Evolutionary conservation across 352 stramenopile species (phyloP).

Genomic region (Globisporangium splendens): DNA sequence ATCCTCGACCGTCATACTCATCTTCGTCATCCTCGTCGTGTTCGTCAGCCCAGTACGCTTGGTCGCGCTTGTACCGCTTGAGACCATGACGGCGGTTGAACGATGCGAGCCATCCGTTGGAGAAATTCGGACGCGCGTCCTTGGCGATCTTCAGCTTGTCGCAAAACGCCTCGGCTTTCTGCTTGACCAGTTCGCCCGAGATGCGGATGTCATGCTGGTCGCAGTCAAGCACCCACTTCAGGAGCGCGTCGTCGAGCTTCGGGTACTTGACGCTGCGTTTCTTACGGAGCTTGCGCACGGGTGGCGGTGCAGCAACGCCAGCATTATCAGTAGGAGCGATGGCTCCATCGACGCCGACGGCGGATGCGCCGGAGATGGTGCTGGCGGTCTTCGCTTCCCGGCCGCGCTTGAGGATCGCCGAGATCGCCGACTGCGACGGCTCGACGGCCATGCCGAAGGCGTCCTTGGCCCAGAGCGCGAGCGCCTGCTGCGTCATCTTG

Average conservation of each 20-base stretch:
- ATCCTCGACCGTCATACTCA: neutral
- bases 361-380: neutral
- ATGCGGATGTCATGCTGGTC: conserved; percentile 17
- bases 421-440: conserved; percentile 15
- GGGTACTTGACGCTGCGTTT: conserved; percentile 16
- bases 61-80: conserved; percentile 11
- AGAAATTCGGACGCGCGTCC: conserved; percentile 6
- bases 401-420: conserved; percentile 12
- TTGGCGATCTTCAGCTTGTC: conserved; percentile 4
- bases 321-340: too few species aligned
- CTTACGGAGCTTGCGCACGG: conserved; percentile 44
- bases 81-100: conserved; percentile 61
- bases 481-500: conserved; percentile 15
- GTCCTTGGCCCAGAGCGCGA: conserved; percentile 13
- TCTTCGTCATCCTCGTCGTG: conserved; percentile 1
- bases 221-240: conserved; percentile 18
- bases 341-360: too few species aligned
- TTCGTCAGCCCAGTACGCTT: neutral
- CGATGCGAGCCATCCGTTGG: neutral
- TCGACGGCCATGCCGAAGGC: conserved; percentile 8
- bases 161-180: neutral
- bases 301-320: too few species aligned
- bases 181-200: conserved; percentile 8
- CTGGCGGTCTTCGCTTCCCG: neutral
- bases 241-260: conserved; percentile 19